Base-by-base conservation (phyloP, 2,329 filamentous ascomycete species). In the Exophiala phaeomuriformis region DNA sequence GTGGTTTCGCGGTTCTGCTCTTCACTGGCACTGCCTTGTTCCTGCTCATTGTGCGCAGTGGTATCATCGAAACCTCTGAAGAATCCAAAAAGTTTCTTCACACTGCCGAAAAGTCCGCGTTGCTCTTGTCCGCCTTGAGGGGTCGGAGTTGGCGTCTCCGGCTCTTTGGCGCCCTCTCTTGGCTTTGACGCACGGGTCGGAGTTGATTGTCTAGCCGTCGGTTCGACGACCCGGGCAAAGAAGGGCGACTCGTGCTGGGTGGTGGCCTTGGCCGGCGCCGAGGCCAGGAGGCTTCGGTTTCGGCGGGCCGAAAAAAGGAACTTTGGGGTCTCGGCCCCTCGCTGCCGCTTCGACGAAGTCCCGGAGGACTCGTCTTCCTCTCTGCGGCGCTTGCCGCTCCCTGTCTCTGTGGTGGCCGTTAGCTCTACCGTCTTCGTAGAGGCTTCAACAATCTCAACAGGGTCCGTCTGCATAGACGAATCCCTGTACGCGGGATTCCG, bases 61-160 rank as follows among this genome's bases (percentile, higher is more conserved):
- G 48, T 35, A 44, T 41, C 45, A 19, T 43, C 46, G 8, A 45
- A 35, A 36, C 48, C 40, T 10, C 36, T 49, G 8, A 57, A 47
- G 36, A 48, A 54, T 6, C 57, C 57, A 47, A 59, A 52, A 30
- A 59, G 36, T 47, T 55, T 59, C 42, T 39, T 57, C 40, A 59
- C 57, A 51, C 57, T 59, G 33, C 57, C 57, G 37, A 59, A 47
- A 36, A 59, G 28, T 30, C 57, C 47, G 19, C 32, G 41, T 43
- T 42, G 42, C n/a, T 19, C 19, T 19, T 40, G 12, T 8, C 5
- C 41, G 27, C 29, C 6, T 41, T 12, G 27, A 27, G 39, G 39
- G 28, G 47, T 19, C n/a, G 33, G 49, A 37, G 44, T 48, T 6
- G 56, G 53, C 6, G 56, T 51, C 12, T 51, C 27, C 41, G 50